These are phyloP conservation scores for Amaranthus hypochondriacus DNA, from an alignment of 148 eudicot genomes.

Conservation along the genomic window DNA sequence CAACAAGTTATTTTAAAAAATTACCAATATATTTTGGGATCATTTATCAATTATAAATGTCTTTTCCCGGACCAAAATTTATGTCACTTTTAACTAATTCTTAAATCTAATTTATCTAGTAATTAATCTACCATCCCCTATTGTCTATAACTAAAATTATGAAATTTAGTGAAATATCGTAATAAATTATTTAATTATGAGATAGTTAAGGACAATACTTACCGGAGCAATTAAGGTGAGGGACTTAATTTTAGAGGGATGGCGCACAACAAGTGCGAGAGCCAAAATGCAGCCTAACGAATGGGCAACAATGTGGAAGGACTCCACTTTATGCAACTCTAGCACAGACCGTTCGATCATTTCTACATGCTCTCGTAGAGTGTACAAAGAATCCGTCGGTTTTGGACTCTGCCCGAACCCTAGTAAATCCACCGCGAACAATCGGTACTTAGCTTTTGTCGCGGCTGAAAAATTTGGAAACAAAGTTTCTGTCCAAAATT, in stretches of 20 bases:
- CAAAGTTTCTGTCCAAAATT: conserved; percentile 85
- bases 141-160: not conserved
- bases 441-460: conserved; percentile 58
- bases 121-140: too few relatives aligned
- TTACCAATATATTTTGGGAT: too few relatives aligned
- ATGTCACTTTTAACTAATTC: too few relatives aligned
- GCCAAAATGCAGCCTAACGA: conserved; percentile 93
- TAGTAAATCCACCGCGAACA: conserved; percentile 72
- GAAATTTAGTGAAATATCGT: not conserved
- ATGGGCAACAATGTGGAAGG: conserved; percentile 93
- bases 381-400: conserved; percentile 75
- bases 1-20: too few relatives aligned
- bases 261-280: conserved; percentile 70
- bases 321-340: conserved; percentile 48
- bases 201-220: conserved; percentile 12
- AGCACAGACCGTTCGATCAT: conserved; percentile 81
- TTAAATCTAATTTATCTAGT: too few relatives aligned
- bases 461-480: conserved; percentile 72
- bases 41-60: too few relatives aligned
- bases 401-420: conserved; percentile 96
- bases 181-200: too few relatives aligned
- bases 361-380: conserved; percentile 74
- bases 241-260: conserved; percentile 66
- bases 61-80: too few relatives aligned
- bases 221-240: conserved; percentile 89